Conservation (phyloP, 164 flowering plant genomes). For the Amborella trichopoda region DNA sequence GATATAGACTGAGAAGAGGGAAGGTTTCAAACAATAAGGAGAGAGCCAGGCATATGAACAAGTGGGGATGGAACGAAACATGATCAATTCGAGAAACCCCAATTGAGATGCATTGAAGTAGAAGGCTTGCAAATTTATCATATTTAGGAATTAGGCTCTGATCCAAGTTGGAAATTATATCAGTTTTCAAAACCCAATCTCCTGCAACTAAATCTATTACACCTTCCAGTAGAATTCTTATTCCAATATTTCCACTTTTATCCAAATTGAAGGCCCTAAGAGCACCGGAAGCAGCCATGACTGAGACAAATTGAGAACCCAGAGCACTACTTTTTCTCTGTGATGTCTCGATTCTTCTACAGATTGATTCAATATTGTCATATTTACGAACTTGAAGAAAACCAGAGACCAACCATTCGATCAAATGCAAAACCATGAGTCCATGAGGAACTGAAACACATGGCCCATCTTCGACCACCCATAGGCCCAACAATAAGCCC, state of each 20-base stretch:
- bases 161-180: too few species aligned
- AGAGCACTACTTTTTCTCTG: conserved; percentile 12
- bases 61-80: conserved; percentile 25
- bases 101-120: conserved; percentile 53
- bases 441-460: conserved; percentile 31
- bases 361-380: conserved; percentile 27
- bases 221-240: conserved; percentile 45
- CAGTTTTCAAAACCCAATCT: too few species aligned
- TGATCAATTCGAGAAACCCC: conserved; percentile 60
- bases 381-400: conserved; percentile 20
- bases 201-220: conserved; percentile 34
- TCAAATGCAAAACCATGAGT: conserved; percentile 62
- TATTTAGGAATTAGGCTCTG: too few species aligned
- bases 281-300: conserved; percentile 73
- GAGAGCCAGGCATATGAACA: conserved; percentile 44
- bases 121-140: conserved; percentile 13
- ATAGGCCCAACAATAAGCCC: conserved; percentile 34
- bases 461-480: conserved; percentile 36
- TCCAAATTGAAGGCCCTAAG: conserved; percentile 41
- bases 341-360: conserved; percentile 9
- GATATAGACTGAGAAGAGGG: conserved; percentile 43
- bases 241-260: conserved; percentile 8
- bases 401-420: conserved; percentile 73
- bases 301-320: conserved; percentile 29
- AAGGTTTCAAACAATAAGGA: conserved; percentile 58